Evolutionary conservation across 1,284 basidiomycete species (phyloP).

Genomic region (Irpex sp.): DNA sequence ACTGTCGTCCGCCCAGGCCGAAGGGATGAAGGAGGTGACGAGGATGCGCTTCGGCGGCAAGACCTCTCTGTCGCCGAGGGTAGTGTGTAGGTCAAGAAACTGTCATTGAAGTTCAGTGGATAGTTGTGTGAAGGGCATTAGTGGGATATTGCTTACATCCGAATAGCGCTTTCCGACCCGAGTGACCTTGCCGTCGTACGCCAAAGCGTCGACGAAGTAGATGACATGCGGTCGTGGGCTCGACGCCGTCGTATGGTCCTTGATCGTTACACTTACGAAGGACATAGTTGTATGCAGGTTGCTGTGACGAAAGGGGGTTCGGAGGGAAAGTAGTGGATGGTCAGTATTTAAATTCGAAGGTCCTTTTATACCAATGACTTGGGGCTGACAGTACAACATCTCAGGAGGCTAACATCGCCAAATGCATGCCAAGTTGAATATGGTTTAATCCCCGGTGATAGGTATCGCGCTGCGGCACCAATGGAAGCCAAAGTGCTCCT

Average conservation of each 20-base stretch:
- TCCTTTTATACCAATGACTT: background rate
- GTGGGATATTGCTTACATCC: slow-evolving; percentile 33
- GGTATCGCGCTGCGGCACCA: background rate
- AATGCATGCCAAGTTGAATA: too few relatives aligned
- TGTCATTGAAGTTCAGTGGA: slow-evolving; percentile 17
- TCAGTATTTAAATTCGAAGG: too few relatives aligned
- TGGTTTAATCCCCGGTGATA: background rate
- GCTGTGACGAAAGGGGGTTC: background rate
- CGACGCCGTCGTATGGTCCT: slow-evolving; percentile 47
- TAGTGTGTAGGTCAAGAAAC: slow-evolving; percentile 43
- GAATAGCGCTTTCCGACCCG: slow-evolving; percentile 44
- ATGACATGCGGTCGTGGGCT: slow-evolving; percentile 48
- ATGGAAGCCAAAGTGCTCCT: background rate
- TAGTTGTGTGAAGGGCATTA: background rate
- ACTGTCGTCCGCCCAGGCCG: slow-evolving; percentile 49
- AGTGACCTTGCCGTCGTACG: slow-evolving; percentile 30
- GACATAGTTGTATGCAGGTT: slow-evolving; percentile 12
- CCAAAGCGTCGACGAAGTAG: slow-evolving; percentile 37
- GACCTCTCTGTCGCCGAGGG: slow-evolving; percentile 30
- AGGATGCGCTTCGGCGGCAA: slow-evolving; percentile 50
- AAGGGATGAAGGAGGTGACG: slow-evolving; percentile 43
- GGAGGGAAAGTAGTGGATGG: background rate
- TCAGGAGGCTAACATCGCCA: too few relatives aligned
- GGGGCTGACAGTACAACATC: background rate
- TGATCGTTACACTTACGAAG: slow-evolving; percentile 26